Base-by-base conservation (phyloP, 306 rosid species). In the Geum urbanum region DNA sequence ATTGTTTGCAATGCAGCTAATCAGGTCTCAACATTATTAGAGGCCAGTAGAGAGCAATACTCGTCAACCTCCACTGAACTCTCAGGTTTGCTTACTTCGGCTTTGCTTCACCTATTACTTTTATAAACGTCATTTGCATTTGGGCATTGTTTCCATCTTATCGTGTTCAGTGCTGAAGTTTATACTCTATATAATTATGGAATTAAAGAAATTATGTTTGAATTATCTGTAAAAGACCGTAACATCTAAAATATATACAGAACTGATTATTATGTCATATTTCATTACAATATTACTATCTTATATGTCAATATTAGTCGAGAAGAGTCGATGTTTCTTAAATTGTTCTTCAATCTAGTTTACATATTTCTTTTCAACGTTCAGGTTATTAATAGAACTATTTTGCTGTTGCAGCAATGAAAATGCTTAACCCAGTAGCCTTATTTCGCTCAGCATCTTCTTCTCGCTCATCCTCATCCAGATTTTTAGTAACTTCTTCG, bases 361-460 rank as follows among this genome's bases (percentile, higher is more conserved):
- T 19, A 67, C 51, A 13, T 19, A 41, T 47, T 56, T 47, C 51
- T 16, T 47, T 13, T 47, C 1, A 45, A 66, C 66, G 69, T 78
- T 63, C 12, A 53, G 63, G 74, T 66, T 60, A 71, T 19, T 54
- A 72, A 64, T 64, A 13, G 64, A 53, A 57, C 52, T 54, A 76
- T 15, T n/a, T 24, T 58, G 13, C 49, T 75, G 75, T 79, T 76
- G 86, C 84, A 89, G 97, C 88, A 63, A 77, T 83, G 80, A 91
- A 89, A 76, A 80, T 91, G 90, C 78, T 91, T 87, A 95, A 91
- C 71, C 99, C 99, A 24, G 84, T 89, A 69, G 89, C 96, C n/a
- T 81, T 91, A 39, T 86, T 95, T 84, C 91, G 92, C 19, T 85
- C 98, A 59, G 84, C 90, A 62, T 87, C 96, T 46, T 90, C 92